Evolutionary conservation across 2,329 filamentous ascomycete species (phyloP), one percentile per base, ranked within the genome.

Genomic region (Diplodia seriata): DNA sequence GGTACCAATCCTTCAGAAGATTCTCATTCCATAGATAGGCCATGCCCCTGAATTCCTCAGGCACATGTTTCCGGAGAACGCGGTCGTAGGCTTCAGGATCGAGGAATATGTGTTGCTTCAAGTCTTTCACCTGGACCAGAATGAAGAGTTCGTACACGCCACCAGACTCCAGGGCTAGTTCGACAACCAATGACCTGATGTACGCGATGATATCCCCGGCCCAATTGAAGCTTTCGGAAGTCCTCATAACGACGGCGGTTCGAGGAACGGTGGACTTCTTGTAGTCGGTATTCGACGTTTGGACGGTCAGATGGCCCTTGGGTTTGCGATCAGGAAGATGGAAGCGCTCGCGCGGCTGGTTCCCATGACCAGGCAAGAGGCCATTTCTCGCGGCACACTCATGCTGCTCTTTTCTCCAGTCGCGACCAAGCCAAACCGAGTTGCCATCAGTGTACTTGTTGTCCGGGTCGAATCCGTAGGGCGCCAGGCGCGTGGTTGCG

Each of bases 21-120:
- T 78, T 74, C 69, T 91, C 89, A 71, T 90, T 91, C 90, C 90
- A 94, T 4, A 94, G 84, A n/a, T 92, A 83, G 2, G 90, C 87
- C 70, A 93, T 91, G 69, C 86, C 85, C 68, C 85, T 84, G 66
- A 94, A 90, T 76, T 94, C 91, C 33, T 82, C 76, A 0, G 91
- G 91, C 1, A 94, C 86, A 68, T 86, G 85, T 57, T 87, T 83
- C 18, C 84, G 78, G 3, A 93, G 81, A 2, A 89, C 83, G 20
- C 83, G 79, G 47, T 87, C 81, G 73, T 93, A 91, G 2, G 85
- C 82, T 31, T 83, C 80, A 12, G 84, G 78, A 71, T 87, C 83
- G n/a, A 85, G 83, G 78, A 86, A 90, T 53, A 91, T 87, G 23
- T 84, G 81, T 18, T 83, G 79, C 4, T 81, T 80, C 53, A 83